Evolutionary conservation across 352 stramenopile genomes (phyloP).

Genomic region (Pythium biforme): DNA sequence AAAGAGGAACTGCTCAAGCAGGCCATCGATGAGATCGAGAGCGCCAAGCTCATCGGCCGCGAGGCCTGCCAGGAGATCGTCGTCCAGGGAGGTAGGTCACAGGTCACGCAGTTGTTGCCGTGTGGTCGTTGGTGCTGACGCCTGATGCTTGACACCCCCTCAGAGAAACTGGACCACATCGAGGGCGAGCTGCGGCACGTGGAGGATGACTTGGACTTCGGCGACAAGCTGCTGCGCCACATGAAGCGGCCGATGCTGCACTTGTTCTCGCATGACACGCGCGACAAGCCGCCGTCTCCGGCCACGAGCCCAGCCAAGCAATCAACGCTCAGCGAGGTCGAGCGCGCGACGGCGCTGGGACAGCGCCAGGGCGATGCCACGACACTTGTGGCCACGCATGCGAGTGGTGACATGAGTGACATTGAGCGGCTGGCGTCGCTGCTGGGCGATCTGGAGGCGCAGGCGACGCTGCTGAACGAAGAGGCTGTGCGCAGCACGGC

Average conservation of each 20-base stretch:
- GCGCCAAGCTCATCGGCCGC: slow-evolving; percentile 63
- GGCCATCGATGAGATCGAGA: slow-evolving; percentile 70
- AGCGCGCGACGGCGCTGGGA: slow-evolving; percentile 20
- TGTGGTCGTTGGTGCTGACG: neutral
- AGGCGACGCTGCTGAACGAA: slow-evolving; percentile 63
- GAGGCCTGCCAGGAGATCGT: slow-evolving; percentile 76
- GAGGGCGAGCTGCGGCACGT: slow-evolving; percentile 61
- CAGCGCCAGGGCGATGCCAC: neutral
- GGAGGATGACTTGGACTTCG: slow-evolving; percentile 64
- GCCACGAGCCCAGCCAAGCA: slow-evolving; percentile 10
- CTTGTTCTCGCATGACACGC: slow-evolving; percentile 53
- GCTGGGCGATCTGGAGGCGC: slow-evolving; percentile 67
- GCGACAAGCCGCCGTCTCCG: slow-evolving; percentile 20
- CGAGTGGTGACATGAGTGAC: slow-evolving; percentile 37
- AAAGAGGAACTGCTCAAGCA: slow-evolving; percentile 72
- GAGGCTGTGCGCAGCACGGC: slow-evolving; percentile 67
- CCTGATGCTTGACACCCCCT: too few species aligned
- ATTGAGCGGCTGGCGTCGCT: slow-evolving; percentile 59
- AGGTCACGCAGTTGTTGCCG: neutral
- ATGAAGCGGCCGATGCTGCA: slow-evolving; percentile 72
- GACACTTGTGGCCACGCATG: neutral
- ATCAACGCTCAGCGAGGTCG: slow-evolving; percentile 3
- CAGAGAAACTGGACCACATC: slow-evolving; percentile 74
- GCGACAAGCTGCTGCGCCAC: slow-evolving; percentile 68
- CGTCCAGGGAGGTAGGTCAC: slow-evolving; percentile 45